phyloP scores from a whole-genome alignment of 2,329 filamentous ascomycete species.

The Fusarium sp. region DNA sequence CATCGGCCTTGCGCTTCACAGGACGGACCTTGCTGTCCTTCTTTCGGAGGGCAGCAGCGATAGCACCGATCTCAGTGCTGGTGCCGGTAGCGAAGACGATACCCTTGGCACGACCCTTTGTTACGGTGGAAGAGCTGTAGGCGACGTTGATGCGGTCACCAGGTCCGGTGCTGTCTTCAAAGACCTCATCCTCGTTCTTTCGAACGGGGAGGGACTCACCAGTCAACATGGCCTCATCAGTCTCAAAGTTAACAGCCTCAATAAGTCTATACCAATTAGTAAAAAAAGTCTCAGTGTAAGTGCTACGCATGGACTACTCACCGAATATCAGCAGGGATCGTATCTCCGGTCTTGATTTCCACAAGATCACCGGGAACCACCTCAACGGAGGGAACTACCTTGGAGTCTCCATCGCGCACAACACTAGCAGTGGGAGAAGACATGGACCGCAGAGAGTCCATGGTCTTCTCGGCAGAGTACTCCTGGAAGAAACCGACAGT shows the following conservation, averaged over 20 bases:
- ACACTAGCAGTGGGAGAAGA: slow-evolving; percentile 55
- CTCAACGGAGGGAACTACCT: slow-evolving; percentile 50
- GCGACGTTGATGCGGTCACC: slow-evolving; percentile 70
- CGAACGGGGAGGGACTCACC: slow-evolving; percentile 69
- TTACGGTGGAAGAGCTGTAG: slow-evolving; percentile 69
- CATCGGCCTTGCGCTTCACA: slow-evolving; percentile 61
- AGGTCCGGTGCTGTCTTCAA: slow-evolving; percentile 49
- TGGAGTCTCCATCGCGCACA: slow-evolving; percentile 52
- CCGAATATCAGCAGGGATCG: slow-evolving; percentile 67
- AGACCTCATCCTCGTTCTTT: slow-evolving; percentile 58
- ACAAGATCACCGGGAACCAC: slow-evolving; percentile 67
- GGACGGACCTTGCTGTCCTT: slow-evolving; percentile 60
- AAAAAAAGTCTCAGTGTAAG: slow-evolving; percentile 33
- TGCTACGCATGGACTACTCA: slow-evolving; percentile 51
- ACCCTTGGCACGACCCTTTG: slow-evolving; percentile 66
- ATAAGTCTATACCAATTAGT: slow-evolving; percentile 60
- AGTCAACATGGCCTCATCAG: slow-evolving; percentile 70
- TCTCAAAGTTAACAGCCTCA: slow-evolving; percentile 71
- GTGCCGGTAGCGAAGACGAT: slow-evolving; percentile 70
- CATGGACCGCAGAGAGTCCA: slow-evolving; percentile 56
- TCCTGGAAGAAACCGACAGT: slow-evolving; percentile 59
- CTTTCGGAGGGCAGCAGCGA: slow-evolving; percentile 58
- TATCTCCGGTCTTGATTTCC: slow-evolving; percentile 63
- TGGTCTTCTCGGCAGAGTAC: slow-evolving; percentile 58
- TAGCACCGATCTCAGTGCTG: slow-evolving; percentile 68